Percentiles rank a stretch among this genome's conserved stretches.
Evolutionary conservation across 805 yeast genomes (phyloP).

Genomic region (Candida takata): DNA sequence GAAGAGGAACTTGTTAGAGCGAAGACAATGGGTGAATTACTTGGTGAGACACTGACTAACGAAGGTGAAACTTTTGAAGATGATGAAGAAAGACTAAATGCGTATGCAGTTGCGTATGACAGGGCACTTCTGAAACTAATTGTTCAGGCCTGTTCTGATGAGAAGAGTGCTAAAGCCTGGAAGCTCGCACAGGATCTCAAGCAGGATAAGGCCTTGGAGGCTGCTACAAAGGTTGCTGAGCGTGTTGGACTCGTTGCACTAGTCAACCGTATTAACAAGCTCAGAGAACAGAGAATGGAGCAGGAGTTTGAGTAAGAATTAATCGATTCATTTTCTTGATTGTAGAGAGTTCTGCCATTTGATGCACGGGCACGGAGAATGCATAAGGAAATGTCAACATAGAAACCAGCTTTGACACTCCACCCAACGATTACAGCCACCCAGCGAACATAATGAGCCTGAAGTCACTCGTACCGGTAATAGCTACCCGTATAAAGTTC

Average conservation of each 20-base stretch:
- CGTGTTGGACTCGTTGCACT: constrained; percentile 50
- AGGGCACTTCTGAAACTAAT: constrained; percentile 71
- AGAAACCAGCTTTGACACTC: no score
- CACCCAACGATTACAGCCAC: no score
- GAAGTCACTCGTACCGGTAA: neutral
- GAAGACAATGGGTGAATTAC: constrained; percentile 51
- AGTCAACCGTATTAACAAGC: constrained; percentile 46
- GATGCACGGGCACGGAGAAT: no score
- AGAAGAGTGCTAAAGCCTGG: constrained; percentile 57
- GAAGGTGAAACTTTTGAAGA: constrained; percentile 36
- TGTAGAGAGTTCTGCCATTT: no score
- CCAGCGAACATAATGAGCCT: no score
- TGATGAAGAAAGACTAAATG: constrained; percentile 45
- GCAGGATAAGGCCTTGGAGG: constrained; percentile 72
- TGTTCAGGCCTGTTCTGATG: constrained; percentile 65
- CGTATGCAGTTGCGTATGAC: constrained; percentile 57
- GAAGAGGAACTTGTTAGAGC: constrained; percentile 63
- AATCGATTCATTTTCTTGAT: no score
- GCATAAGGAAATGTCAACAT: no score
- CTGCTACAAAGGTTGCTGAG: constrained; percentile 81
- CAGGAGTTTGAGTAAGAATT: neutral
- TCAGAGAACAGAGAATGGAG: constrained; percentile 44
- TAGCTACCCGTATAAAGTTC: constrained; percentile 1
- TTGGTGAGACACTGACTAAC: constrained; percentile 48
- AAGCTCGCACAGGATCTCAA: constrained; percentile 63